phyloP scores from a whole-genome alignment of 805 yeast genomes.

The Saccharomycopsis fodiens region DNA sequence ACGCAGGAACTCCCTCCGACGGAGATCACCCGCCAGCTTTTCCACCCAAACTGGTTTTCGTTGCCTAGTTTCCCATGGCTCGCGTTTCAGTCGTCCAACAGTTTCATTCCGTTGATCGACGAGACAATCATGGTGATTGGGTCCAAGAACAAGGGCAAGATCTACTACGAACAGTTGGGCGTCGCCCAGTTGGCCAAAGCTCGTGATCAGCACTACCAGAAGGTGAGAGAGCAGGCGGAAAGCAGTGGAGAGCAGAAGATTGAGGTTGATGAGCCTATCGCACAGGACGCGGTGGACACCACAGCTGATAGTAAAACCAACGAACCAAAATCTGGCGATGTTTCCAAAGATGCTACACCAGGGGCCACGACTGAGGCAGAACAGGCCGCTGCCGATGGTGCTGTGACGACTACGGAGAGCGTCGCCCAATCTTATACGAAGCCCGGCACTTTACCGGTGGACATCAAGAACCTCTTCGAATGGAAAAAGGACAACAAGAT shows the following conservation, averaged over 20 bases:
- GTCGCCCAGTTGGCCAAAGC: conserved; percentile 29
- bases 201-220: conserved; percentile 8
- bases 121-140: conserved; percentile 49
- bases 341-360: conserved; percentile 1
- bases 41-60: conserved; percentile 59
- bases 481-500: conserved; percentile 45
- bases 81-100: conserved; percentile 36
- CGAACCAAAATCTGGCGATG: conserved; percentile 7
- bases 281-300: conserved; percentile 1
- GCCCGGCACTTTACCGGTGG: conserved; percentile 22
- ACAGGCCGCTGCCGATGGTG: background rate
- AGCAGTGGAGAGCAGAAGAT: conserved; percentile 13
- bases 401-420: conserved; percentile 15
- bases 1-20: conserved; percentile 44
- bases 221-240: conserved; percentile 10
- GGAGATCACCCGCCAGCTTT: conserved; percentile 44
- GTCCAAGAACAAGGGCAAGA: conserved; percentile 40
- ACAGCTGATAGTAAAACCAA: conserved; percentile 6
- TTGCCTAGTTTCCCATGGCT: conserved; percentile 64
- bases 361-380: background rate
- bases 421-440: no score
- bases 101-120: conserved; percentile 63
- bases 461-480: conserved; percentile 35
- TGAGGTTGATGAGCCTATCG: conserved; percentile 7
- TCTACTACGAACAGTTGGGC: conserved; percentile 50